Conservation (phyloP, 495 filamentous ascomycete species). For the Lophium mytilinum region DNA sequence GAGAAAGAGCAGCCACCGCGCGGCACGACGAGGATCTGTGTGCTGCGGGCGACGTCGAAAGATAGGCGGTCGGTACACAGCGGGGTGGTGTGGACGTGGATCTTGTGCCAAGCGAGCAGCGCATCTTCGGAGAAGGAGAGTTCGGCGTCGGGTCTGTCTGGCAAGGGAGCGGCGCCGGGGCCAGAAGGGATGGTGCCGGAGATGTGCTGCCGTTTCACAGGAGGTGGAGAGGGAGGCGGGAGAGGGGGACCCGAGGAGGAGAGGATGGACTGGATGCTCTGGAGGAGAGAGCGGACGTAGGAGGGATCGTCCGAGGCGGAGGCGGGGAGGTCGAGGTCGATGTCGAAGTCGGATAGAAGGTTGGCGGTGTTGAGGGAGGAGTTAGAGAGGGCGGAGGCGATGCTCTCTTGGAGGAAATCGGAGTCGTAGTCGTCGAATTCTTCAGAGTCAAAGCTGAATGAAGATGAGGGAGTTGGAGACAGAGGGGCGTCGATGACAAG, state of each 20-base stretch:
- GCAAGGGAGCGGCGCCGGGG: slow-evolving; percentile 64
- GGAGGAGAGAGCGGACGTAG: slow-evolving; percentile 28
- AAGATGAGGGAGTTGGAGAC: neutral
- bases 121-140: slow-evolving; percentile 24
- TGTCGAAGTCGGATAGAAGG: slow-evolving; percentile 10
- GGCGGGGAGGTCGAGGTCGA: slow-evolving; percentile 12
- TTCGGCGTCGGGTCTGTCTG: slow-evolving; percentile 53
- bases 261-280: slow-evolving; percentile 21
- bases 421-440: neutral
- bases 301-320: slow-evolving; percentile 18
- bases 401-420: neutral
- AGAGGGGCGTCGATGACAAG: slow-evolving; percentile 52
- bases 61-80: slow-evolving; percentile 56
- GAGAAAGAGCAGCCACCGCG: slow-evolving; percentile 81
- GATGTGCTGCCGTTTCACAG: slow-evolving; percentile 40
- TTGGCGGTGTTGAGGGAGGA: neutral
- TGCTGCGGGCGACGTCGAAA: slow-evolving; percentile 48
- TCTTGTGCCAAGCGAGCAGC: slow-evolving; percentile 55
- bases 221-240: slow-evolving; percentile 30
- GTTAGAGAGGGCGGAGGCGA: neutral
- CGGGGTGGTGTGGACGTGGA: slow-evolving; percentile 63
- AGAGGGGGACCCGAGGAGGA: slow-evolving; percentile 19
- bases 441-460: slow-evolving; percentile 13
- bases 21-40: slow-evolving; percentile 75
- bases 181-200: slow-evolving; percentile 69